Percentiles rank a stretch among this genome's conserved stretches.
Conservation (phyloP, 495 filamentous ascomycete genomes). For the Lasiosphaeris hirsuta region DNA sequence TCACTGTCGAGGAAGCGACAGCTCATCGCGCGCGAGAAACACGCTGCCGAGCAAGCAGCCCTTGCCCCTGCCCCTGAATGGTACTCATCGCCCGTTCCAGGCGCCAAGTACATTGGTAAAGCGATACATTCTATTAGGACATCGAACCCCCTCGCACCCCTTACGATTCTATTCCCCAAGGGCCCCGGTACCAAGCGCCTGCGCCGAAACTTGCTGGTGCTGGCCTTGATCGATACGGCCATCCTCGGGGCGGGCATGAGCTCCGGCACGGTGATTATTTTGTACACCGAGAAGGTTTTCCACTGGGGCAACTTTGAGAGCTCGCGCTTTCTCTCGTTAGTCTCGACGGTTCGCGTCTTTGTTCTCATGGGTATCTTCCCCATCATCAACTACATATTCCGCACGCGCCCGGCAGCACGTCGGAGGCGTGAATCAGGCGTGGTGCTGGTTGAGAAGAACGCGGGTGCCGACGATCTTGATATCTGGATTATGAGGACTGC, state of each 20-base stretch:
- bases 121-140: conserved; percentile 23
- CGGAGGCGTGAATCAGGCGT: conserved; percentile 29
- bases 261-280: conserved; percentile 67
- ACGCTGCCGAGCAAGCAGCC: conserved; percentile 36
- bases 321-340: conserved; percentile 70
- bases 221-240: conserved; percentile 75
- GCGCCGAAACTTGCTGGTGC: conserved; percentile 72
- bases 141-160: conserved; percentile 65
- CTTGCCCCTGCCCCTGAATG: conserved; percentile 12
- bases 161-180: conserved; percentile 72
- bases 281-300: conserved; percentile 78
- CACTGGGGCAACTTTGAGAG: conserved; percentile 76
- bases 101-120: conserved; percentile 17
- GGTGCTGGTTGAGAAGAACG: conserved; percentile 43
- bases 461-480: conserved; percentile 77
- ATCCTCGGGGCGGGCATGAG: conserved; percentile 82
- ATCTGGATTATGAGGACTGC: conserved; percentile 72
- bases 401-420: conserved; percentile 42
- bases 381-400: conserved; percentile 63
- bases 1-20: conserved; percentile 70
- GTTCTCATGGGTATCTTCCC: conserved; percentile 74
- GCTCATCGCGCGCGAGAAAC: conserved; percentile 62
- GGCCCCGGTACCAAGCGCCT: conserved; percentile 60
- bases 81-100: conserved; percentile 8
- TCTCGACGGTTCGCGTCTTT: conserved; percentile 70